Evolutionary conservation across 805 yeast species (phyloP), one percentile per base, ranked within the genome.

Genomic region (Barnettozyma salicaria): DNA sequence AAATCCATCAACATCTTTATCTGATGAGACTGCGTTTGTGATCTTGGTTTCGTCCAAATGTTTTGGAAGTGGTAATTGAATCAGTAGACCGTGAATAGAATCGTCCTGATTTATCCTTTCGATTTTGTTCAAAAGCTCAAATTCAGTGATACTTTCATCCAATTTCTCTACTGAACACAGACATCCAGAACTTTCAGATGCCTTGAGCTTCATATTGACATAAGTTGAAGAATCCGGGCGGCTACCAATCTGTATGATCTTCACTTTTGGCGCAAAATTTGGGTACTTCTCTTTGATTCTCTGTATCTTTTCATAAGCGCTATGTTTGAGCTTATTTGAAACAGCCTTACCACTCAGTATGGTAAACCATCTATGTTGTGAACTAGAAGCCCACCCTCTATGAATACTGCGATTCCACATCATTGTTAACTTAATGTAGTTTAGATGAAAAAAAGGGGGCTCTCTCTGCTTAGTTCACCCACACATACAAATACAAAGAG

Each of bases 1-100:
- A 54, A 90, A 92, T 2, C 98, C 98, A 60, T 90, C 98, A 32
- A 92, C 96, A 54, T 90, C 98, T 64, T 90, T 90, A 30, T 72
- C 77, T 12, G 84, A 74, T 9, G 70, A 62, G n/a, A 90, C 97
- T 2, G 88, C 71, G 53, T 80, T 78, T 32, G 97, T 92, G 48
- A 92, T 70, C 32, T 63, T 60, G 31, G 81, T 77, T 65, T 90
- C 97, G 56, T 84, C 76, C 41, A 89, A 68, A 53, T 79, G 84
- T 21, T 63, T 59, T 23, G 97, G 98, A 40, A 90, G 66, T 4
- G 98, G 98, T 47, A 90, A 72, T 66, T 89, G 98, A 39, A 90
- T 80, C 43, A 90, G 69, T 20, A 90, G 67, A 34, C 98, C 98
- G 59, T 90, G 86, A 30, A 87, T 87, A 11, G 71, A 56, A 26